Evolutionary conservation across 192 early-diverging fungal species (phyloP).

Genomic region (Mortierella hygrophila): DNA sequence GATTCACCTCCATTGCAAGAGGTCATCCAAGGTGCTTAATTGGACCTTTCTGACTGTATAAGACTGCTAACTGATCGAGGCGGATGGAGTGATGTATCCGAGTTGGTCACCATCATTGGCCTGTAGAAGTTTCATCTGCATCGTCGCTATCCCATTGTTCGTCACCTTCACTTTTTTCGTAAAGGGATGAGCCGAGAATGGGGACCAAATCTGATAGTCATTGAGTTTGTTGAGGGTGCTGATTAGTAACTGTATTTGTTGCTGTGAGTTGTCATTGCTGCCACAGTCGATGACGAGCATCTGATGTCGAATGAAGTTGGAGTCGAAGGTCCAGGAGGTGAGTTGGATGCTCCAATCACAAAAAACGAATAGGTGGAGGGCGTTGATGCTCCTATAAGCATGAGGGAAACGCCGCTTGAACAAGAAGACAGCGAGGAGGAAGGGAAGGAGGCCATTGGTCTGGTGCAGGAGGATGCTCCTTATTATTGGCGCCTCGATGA

Average conservation of each 20-base stretch:
- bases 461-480: background rate
- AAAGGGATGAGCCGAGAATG: background rate
- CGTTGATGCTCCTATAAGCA: background rate
- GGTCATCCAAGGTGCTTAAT: no score
- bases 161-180: background rate
- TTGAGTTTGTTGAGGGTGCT: background rate
- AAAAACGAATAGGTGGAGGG: background rate
- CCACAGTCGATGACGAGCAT: background rate
- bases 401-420: background rate
- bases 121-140: background rate
- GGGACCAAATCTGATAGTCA: background rate
- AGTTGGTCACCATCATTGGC: background rate
- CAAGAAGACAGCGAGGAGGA: background rate
- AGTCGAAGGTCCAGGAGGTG: background rate
- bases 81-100: no score
- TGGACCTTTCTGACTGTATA: no score
- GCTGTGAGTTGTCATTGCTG: background rate
- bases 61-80: no score
- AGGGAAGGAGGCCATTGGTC: background rate
- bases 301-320: background rate
- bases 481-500: background rate
- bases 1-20: no score
- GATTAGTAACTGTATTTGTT: background rate
- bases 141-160: background rate
- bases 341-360: background rate